Evolutionary conservation across 2,329 filamentous ascomycete genomes (phyloP).

Genomic region (Endocalyx cinctus): DNA sequence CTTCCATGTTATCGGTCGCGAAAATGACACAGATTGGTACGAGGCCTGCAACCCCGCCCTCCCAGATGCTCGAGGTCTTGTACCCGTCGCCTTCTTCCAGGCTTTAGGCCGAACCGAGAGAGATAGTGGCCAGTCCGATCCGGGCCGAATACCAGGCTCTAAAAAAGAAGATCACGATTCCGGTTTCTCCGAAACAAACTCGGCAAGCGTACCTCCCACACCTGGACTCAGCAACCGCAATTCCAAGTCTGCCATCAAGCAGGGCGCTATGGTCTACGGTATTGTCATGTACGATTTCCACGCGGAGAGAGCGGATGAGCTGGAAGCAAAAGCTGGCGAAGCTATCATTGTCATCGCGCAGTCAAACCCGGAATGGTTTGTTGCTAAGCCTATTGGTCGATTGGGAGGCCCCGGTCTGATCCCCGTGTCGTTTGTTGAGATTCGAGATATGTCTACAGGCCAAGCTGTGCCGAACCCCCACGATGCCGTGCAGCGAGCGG

Average conservation of each 20-base stretch:
- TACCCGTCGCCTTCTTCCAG: slow-evolving; percentile 93
- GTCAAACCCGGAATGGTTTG: slow-evolving; percentile 98
- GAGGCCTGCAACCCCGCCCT: slow-evolving; percentile 94
- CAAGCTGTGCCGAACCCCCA: slow-evolving; percentile 75
- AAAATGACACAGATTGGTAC: slow-evolving; percentile 95
- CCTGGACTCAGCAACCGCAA: slow-evolving; percentile 39
- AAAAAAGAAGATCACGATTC: slow-evolving; percentile 81
- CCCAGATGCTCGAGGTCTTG: slow-evolving; percentile 81
- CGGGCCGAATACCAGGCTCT: slow-evolving; percentile 41
- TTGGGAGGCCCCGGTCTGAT: slow-evolving; percentile 94
- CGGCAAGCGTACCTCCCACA: slow-evolving; percentile 23
- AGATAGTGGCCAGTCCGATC: slow-evolving; percentile 72
- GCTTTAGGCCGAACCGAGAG: slow-evolving; percentile 86
- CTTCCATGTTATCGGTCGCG: slow-evolving; percentile 94
- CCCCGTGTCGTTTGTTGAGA: slow-evolving; percentile 93
- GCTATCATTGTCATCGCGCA: slow-evolving; percentile 98
- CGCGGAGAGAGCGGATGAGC: slow-evolving; percentile 89
- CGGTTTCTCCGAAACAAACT: slow-evolving; percentile 66
- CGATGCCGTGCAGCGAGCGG: slow-evolving; percentile 81
- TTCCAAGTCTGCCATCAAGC: slow-evolving; percentile 48
- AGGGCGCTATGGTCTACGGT: slow-evolving; percentile 88
- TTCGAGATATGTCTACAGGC: slow-evolving; percentile 87
- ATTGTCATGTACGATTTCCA: slow-evolving; percentile 97
- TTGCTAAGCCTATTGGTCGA: slow-evolving; percentile 96
- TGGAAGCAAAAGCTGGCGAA: slow-evolving; percentile 92